Percentiles rank a stretch among this genome's conserved stretches.
phyloP scores from a whole-genome alignment of 768 basidiomycete species.

The Lentinula boryana region DNA sequence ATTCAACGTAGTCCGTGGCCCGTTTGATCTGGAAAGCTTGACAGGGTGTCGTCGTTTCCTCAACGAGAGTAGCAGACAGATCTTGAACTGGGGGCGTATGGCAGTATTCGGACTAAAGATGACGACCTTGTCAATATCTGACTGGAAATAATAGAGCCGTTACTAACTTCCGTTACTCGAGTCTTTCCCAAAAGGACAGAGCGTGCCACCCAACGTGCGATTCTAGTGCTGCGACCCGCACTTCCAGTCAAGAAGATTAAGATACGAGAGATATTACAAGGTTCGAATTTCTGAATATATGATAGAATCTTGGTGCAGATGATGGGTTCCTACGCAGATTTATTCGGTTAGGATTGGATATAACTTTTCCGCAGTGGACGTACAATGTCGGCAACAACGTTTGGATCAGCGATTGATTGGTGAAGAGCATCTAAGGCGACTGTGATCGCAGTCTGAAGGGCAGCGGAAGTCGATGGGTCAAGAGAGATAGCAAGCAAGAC shows the following conservation, averaged over 20 bases:
- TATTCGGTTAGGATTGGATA: neutral
- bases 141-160: slow-evolving; percentile 5
- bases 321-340: slow-evolving; percentile 32
- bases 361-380: slow-evolving; percentile 9
- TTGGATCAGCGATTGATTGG: slow-evolving; percentile 26
- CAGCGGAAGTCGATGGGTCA: slow-evolving; percentile 40
- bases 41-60: slow-evolving; percentile 18
- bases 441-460: slow-evolving; percentile 41
- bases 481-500: slow-evolving; percentile 50
- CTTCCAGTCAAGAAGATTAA: slow-evolving; percentile 47
- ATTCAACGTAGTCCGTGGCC: slow-evolving; percentile 55
- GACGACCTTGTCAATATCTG: neutral
- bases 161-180: slow-evolving; percentile 18
- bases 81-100: slow-evolving; percentile 45
- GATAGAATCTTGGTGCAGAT: slow-evolving; percentile 40
- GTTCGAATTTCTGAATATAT: slow-evolving; percentile 32
- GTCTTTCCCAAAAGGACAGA: slow-evolving; percentile 31
- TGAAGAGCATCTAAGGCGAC: slow-evolving; percentile 42
- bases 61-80: slow-evolving; percentile 44
- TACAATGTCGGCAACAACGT: slow-evolving; percentile 19
- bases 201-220: slow-evolving; percentile 56
- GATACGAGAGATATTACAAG: slow-evolving; percentile 44
- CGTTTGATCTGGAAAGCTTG: slow-evolving; percentile 50
- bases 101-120: slow-evolving; percentile 31
- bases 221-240: slow-evolving; percentile 41